A percentile compares a stretch with the other conserved stretches of the same genome.
Evolutionary conservation across 2,329 filamentous ascomycete genomes (phyloP).

Genomic region (Ceratocystis harringtonii): DNA sequence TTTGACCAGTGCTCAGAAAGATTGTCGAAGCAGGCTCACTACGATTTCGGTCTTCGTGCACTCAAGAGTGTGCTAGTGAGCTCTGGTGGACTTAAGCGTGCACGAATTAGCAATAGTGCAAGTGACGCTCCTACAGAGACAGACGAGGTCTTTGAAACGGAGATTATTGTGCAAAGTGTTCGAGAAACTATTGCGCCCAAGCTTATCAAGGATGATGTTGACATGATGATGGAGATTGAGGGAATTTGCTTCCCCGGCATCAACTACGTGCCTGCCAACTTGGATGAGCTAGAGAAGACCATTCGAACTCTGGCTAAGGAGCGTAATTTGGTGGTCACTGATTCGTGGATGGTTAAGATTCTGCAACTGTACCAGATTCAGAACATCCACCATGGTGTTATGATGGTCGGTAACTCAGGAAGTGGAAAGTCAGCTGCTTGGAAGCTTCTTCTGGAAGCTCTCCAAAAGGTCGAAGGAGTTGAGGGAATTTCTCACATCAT

Average conservation of each 20-base stretch:
- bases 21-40: conserved; percentile 93
- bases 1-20: conserved; percentile 75
- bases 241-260: conserved; percentile 79
- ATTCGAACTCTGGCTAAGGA: conserved; percentile 73
- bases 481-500: conserved; percentile 97
- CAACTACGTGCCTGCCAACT: conserved; percentile 77
- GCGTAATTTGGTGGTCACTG: conserved; percentile 75
- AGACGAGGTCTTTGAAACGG: conserved; percentile 54
- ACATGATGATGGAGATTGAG: conserved; percentile 75
- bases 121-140: conserved; percentile 30
- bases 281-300: conserved; percentile 62
- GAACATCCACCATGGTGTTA: conserved; percentile 94
- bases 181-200: conserved; percentile 97
- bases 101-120: conserved; percentile 41
- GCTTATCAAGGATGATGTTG: conserved; percentile 80
- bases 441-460: conserved; percentile 78
- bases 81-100: conserved; percentile 87
- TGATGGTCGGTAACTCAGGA: conserved; percentile 99
- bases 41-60: conserved; percentile 95
- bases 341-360: conserved; percentile 94
- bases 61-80: conserved; percentile 97
- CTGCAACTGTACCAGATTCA: conserved; percentile 97
- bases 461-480: conserved; percentile 78
- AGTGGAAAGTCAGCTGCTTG: conserved; percentile 92
- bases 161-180: conserved; percentile 97